Evolutionary conservation across 148 eudicot species (phyloP).

Genomic region (Vaccinium myrtillus): DNA sequence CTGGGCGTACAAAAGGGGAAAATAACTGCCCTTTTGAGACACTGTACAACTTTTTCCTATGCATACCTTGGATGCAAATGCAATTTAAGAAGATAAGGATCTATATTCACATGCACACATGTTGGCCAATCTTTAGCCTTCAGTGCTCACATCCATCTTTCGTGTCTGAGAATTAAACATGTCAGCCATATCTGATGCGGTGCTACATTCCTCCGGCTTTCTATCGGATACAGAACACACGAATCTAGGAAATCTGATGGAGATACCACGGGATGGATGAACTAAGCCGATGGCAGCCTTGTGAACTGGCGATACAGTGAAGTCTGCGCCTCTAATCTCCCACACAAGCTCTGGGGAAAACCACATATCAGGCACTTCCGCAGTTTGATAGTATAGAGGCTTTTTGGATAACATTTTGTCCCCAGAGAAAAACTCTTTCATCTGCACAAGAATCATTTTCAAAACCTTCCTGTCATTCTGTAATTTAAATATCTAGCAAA

Average conservation of each 20-base stretch:
- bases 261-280: slow-evolving; percentile 85
- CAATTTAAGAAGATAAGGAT: neutral
- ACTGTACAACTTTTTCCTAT: neutral
- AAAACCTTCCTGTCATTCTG: neutral
- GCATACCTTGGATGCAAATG: neutral
- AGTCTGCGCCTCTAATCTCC: slow-evolving; percentile 93
- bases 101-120: neutral
- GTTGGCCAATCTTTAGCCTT: slow-evolving; percentile 4
- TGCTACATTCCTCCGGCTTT: slow-evolving; percentile 84
- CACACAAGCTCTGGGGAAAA: slow-evolving; percentile 83
- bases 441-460: slow-evolving; percentile 41
- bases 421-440: slow-evolving; percentile 79
- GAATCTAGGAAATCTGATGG: slow-evolving; percentile 88
- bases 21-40: neutral
- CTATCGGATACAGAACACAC: slow-evolving; percentile 55
- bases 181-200: slow-evolving; percentile 68
- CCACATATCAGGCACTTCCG: slow-evolving; percentile 85
- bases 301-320: slow-evolving; percentile 91
- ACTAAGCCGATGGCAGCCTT: slow-evolving; percentile 85
- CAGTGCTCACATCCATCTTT: slow-evolving; percentile 66
- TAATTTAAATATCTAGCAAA: neutral
- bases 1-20: neutral
- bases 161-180: slow-evolving; percentile 87
- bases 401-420: slow-evolving; percentile 67
- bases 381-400: slow-evolving; percentile 78